A percentile compares a stretch with the other conserved stretches of the same genome.
Conservation (phyloP, 129 eudicot species). For the Flaveria trinervia region DNA sequence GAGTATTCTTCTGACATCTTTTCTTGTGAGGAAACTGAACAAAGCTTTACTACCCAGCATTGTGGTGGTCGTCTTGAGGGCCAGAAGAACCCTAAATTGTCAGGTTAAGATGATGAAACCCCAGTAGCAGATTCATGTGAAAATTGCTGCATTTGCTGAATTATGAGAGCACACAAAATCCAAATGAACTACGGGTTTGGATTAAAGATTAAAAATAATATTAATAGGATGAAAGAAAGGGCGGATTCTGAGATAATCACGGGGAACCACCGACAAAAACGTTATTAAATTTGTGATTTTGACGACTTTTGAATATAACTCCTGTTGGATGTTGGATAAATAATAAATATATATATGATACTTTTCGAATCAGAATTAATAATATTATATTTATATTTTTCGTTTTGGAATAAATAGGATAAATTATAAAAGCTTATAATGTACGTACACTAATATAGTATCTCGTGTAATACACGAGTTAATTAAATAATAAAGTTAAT, state of each 20-base stretch:
- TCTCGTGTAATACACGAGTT: too few relatives aligned
- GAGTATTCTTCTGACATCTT: constrained; percentile 80
- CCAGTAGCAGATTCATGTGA: not conserved
- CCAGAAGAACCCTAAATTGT: constrained; percentile 7
- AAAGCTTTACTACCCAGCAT: constrained; percentile 50
- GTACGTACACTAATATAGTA: too few relatives aligned
- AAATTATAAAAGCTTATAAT: too few relatives aligned
- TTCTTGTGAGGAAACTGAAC: constrained; percentile 59
- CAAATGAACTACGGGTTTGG: not conserved
- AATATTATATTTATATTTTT: too few relatives aligned
- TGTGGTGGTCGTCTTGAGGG: not conserved
- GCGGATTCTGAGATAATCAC: constrained; percentile 10
- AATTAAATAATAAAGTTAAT: too few relatives aligned
- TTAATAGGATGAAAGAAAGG: not conserved
- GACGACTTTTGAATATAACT: not conserved
- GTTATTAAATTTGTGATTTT: not conserved
- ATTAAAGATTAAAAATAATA: not conserved
- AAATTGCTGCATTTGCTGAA: constrained; percentile 25
- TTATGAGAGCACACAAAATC: not conserved
- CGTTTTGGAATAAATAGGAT: too few relatives aligned
- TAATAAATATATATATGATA: too few relatives aligned
- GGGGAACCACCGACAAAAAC: constrained; percentile 17
- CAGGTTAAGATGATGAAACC: not conserved
- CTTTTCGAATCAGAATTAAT: too few relatives aligned
- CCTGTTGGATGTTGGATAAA: too few relatives aligned